These are phyloP conservation scores for Herpetomonas samuelpessoai DNA, from an alignment of 208 protist species.

Conservation along the genomic window DNA sequence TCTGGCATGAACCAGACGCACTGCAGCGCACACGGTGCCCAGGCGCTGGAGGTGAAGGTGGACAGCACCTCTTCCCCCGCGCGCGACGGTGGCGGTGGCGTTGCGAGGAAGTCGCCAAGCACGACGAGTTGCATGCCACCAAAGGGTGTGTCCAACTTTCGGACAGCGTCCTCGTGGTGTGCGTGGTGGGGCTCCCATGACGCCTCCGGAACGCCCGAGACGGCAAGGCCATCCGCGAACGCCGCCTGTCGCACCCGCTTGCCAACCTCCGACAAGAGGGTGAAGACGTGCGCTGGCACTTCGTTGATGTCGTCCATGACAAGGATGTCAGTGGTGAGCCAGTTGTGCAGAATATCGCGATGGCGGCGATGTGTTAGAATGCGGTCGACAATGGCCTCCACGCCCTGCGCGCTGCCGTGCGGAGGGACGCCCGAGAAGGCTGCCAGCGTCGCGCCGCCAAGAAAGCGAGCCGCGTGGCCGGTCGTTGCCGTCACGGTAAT, in stretches of 20 bases:
- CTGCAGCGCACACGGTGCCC: constrained; percentile 34
- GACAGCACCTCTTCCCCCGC: constrained; percentile 41
- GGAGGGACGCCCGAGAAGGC: constrained; percentile 47
- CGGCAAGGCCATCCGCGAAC: not conserved
- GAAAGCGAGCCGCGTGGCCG: constrained; percentile 68
- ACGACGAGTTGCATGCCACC: constrained; percentile 90
- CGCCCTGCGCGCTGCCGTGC: constrained; percentile 25
- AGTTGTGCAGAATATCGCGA: constrained; percentile 30
- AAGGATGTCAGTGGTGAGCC: constrained; percentile 58
- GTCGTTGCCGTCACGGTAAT: constrained; percentile 68
- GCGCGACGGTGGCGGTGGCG: constrained; percentile 52
- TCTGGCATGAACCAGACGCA: constrained; percentile 35
- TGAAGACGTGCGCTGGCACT: constrained; percentile 68
- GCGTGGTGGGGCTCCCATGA: too few relatives aligned
- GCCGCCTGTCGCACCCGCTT: constrained; percentile 40
- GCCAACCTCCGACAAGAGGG: constrained; percentile 62
- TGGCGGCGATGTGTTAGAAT: constrained; percentile 24
- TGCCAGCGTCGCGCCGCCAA: constrained; percentile 74
- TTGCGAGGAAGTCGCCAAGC: constrained; percentile 88
- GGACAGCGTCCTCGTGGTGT: constrained; percentile 49
- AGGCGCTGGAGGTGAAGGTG: constrained; percentile 48
- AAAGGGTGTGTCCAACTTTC: constrained; percentile 61
- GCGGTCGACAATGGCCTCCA: constrained; percentile 25
- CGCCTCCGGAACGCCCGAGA: constrained; percentile 41
- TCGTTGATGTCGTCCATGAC: constrained; percentile 89